Base-by-base conservation (phyloP, 2,329 filamentous ascomycete genomes). In the Colletotrichum ledebouriae region DNA sequence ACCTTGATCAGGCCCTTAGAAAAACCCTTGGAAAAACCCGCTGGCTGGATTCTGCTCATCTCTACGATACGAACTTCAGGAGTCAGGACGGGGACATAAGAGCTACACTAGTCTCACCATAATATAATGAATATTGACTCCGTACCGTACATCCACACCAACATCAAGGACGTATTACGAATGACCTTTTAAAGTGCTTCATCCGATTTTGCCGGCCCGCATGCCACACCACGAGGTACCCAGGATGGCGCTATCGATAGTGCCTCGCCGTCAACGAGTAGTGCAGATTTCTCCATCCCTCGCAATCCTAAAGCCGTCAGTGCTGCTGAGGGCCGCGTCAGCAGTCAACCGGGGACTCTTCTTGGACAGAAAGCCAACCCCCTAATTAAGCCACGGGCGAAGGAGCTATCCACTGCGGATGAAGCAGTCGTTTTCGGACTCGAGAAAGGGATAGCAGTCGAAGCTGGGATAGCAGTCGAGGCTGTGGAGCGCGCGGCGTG, bases 171-270 rank as follows among this genome's bases (percentile, higher is more conserved):
- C 17, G 17, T 17, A 17, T 17, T 60, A 50, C 58, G 58, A 55
- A 55, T 2, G 52, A 17, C 34, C 34, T 41, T 41, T 52, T 46
- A 44, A 42, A 46, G 7, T 55, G 25, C 58, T 62, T 57, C 37
- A n/a, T 50, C 25, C 61, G 61, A 49, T 55, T 55, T 64, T 68
- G 65, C 61, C 61, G 65, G 49, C 47, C 34, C 55, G 65, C 47
- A 59, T 64, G 47, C 58, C 47, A 59, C 55, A 47, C 60, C 65
- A 68, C 61, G 65, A 68, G 60, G 65, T 34, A 50, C 22, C 61
- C 61, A 65, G 47, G 61, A 68, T 68, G 61, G 60, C 53, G 65
- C 65, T 68, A 64, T 68, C 60, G 55, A 55, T 59, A 58, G 55
- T 34, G 41, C 47, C 59, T 55, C 55, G 61, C 65, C 65, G 55